Evolutionary conservation across 371 early-diverging fungal genomes (phyloP).

Genomic region (Mucor saturninus): DNA sequence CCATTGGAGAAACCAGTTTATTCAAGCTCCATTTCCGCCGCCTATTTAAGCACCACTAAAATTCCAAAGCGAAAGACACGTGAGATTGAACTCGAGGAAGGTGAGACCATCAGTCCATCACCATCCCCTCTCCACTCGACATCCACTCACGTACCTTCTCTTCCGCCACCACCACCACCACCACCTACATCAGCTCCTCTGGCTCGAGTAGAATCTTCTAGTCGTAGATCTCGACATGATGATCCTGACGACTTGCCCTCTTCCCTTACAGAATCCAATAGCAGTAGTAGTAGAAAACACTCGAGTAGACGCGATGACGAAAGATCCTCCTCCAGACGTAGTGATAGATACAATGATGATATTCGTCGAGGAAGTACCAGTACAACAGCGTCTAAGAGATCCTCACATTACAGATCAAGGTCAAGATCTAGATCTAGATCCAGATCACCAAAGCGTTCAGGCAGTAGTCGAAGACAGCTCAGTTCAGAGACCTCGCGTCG

Average conservation of each 20-base stretch:
- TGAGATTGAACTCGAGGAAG: slow-evolving; percentile 33
- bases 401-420: neutral
- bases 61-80: slow-evolving; percentile 9
- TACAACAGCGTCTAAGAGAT: neutral
- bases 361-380: slow-evolving; percentile 2
- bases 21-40: slow-evolving; percentile 9
- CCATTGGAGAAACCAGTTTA: slow-evolving; percentile 3
- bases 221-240: neutral
- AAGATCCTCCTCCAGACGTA: neutral
- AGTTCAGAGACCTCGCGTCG: slow-evolving; percentile 11
- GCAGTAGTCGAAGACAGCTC: slow-evolving; percentile 1
- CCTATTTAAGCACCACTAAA: slow-evolving; percentile 6
- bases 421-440: slow-evolving; percentile 6
- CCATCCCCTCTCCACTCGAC: slow-evolving; percentile 21
- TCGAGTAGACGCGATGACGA: slow-evolving; percentile 11
- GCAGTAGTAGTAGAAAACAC: neutral
- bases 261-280: neutral
- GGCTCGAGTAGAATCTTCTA: neutral
- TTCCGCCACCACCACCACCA: neutral
- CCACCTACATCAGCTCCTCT: too few species aligned
- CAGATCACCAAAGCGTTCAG: neutral
- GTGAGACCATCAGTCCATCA: slow-evolving; percentile 31
- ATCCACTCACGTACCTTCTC: neutral
- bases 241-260: neutral
- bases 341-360: neutral